phyloP scores from a whole-genome alignment of 768 basidiomycete species.

The Suillus alpinus region DNA sequence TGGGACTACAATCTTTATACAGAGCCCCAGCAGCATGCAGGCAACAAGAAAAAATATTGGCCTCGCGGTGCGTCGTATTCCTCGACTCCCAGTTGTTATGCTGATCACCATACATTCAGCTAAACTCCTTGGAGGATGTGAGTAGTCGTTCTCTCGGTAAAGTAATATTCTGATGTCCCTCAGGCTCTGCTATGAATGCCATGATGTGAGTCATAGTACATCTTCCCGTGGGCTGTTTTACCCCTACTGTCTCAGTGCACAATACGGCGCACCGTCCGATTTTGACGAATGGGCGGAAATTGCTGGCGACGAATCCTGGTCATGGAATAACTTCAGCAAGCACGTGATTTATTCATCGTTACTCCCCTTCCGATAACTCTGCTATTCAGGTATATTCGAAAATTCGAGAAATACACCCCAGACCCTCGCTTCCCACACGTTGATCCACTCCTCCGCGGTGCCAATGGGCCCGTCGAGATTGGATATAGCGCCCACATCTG shows the following conservation, averaged over 20 bases:
- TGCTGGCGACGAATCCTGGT: slow-evolving; percentile 55
- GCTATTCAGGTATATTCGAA: slow-evolving; percentile 57
- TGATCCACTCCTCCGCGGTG: slow-evolving; percentile 44
- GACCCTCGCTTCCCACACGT: slow-evolving; percentile 50
- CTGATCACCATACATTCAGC: slow-evolving; percentile 30
- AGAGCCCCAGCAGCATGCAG: slow-evolving; percentile 50
- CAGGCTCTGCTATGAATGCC: slow-evolving; percentile 67
- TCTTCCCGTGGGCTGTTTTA: slow-evolving; percentile 9
- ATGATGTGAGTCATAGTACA: slow-evolving; percentile 32
- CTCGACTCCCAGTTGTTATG: neutral
- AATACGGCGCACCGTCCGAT: slow-evolving; percentile 65
- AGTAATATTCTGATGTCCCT: neutral
- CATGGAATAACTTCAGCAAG: slow-evolving; percentile 50
- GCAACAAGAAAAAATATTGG: slow-evolving; percentile 51
- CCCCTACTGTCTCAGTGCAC: slow-evolving; percentile 32
- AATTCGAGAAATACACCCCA: slow-evolving; percentile 61
- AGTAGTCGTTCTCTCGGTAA: slow-evolving; percentile 22
- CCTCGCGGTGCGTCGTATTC: slow-evolving; percentile 51
- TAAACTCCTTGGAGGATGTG: slow-evolving; percentile 73
- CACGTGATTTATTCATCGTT: slow-evolving; percentile 18
- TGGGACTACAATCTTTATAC: slow-evolving; percentile 57
- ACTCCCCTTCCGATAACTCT: neutral
- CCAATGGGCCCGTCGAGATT: slow-evolving; percentile 53
- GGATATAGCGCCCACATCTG: slow-evolving; percentile 55
- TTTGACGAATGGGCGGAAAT: slow-evolving; percentile 64